Evolutionary conservation across 1,139 yeast species (phyloP).

Genomic region (Geotrichum siamense): DNA sequence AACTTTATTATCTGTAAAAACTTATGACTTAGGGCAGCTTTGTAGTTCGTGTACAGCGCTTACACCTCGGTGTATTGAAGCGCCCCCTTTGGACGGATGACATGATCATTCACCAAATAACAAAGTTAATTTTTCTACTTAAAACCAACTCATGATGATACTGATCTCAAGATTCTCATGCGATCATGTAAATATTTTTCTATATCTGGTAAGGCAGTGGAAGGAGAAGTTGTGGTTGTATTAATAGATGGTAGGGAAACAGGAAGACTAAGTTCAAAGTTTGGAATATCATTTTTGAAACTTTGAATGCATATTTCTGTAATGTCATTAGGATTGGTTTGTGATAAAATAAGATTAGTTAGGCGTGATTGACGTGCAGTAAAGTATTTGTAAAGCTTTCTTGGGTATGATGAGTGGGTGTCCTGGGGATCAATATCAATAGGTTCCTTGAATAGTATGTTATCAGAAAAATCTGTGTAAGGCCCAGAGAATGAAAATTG

Average conservation of each 20-base stretch:
- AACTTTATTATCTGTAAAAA: too few species aligned
- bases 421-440: neutral
- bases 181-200: too few species aligned
- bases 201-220: too few species aligned
- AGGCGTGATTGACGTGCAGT: neutral
- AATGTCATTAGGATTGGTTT: neutral
- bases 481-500: conserved; percentile 37
- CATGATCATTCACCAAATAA: too few species aligned
- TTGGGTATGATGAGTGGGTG: neutral
- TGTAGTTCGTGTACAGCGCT: too few species aligned
- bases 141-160: too few species aligned
- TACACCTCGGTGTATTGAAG: too few species aligned
- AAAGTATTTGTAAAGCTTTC: neutral
- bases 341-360: neutral
- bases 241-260: neutral
- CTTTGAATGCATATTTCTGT: neutral
- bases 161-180: too few species aligned
- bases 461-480: neutral
- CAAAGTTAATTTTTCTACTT: too few species aligned
- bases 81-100: too few species aligned
- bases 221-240: too few species aligned
- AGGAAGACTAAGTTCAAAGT: neutral
- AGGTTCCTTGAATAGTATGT: neutral
- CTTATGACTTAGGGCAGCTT: too few species aligned
- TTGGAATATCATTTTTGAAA: neutral